phyloP scores from a whole-genome alignment of 441 rosid species.

The Biscutella auriculata region DNA sequence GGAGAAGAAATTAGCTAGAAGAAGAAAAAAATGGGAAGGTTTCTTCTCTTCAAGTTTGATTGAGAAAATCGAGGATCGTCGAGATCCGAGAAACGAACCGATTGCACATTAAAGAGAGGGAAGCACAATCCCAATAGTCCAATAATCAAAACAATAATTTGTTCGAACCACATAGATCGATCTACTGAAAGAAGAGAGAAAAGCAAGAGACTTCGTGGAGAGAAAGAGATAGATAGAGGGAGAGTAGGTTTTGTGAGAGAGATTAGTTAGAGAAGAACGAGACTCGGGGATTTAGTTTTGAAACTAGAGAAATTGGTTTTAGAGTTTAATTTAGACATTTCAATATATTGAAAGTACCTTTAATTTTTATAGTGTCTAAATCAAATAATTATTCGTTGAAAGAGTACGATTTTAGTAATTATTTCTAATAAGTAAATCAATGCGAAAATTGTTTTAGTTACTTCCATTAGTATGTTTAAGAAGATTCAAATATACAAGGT shows the following conservation, averaged over 20 bases:
- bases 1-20: slow-evolving; percentile 7
- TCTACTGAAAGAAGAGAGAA: slow-evolving; percentile 1
- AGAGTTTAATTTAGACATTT: no score
- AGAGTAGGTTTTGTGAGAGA: slow-evolving; percentile 10
- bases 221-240: slow-evolving; percentile 2
- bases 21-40: not conserved
- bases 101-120: slow-evolving; percentile 6
- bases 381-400: no score
- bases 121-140: slow-evolving; percentile 14
- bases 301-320: no score
- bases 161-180: slow-evolving; percentile 20
- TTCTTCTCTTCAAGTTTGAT: slow-evolving; percentile 13
- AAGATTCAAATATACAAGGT: no score
- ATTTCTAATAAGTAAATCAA: no score
- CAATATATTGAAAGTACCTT: no score
- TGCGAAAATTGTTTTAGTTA: no score
- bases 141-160: slow-evolving; percentile 17
- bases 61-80: slow-evolving; percentile 25
- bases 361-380: no score
- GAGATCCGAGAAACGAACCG: slow-evolving; percentile 27
- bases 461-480: no score
- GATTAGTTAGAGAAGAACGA: no score
- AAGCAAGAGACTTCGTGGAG: slow-evolving; percentile 7
- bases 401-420: no score
- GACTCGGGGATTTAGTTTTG: slow-evolving; percentile 4